Percentiles rank a stretch among this genome's conserved stretches.
These are phyloP conservation scores for Boletus patriciae DNA, from an alignment of 768 basidiomycete species.

Conservation along the genomic window DNA sequence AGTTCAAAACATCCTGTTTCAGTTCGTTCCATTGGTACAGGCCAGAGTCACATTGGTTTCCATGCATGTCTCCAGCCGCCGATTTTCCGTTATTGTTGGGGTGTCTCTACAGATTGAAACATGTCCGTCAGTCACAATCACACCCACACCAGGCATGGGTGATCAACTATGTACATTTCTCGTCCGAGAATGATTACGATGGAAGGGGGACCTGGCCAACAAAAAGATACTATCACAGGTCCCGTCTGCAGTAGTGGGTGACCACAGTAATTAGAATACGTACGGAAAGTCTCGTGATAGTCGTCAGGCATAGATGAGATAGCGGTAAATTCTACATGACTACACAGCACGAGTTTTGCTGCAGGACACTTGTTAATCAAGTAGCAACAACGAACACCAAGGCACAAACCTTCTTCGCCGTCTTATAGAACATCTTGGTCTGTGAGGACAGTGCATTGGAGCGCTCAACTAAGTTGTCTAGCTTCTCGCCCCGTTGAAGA, in stretches of 20 bases:
- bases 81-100: not conserved
- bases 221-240: slow-evolving; percentile 7
- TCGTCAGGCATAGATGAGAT: slow-evolving; percentile 15
- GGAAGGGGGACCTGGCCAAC: not conserved
- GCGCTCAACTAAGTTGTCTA: slow-evolving; percentile 93
- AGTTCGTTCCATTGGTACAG: not conserved
- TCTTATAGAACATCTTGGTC: slow-evolving; percentile 99
- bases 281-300: slow-evolving; percentile 21
- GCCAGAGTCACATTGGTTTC: not conserved
- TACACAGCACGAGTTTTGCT: slow-evolving; percentile 97
- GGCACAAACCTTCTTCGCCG: slow-evolving; percentile 87
- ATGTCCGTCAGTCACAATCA: not conserved
- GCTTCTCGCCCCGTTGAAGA: slow-evolving; percentile 91
- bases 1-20: not conserved
- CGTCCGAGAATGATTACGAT: not conserved
- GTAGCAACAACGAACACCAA: not conserved
- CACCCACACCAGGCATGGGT: not conserved
- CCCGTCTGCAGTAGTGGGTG: slow-evolving; percentile 1
- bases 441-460: slow-evolving; percentile 85
- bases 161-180: slow-evolving; percentile 2
- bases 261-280: slow-evolving; percentile 17
- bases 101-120: not conserved
- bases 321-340: slow-evolving; percentile 58
- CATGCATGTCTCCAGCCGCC: not conserved
- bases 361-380: slow-evolving; percentile 14